Evolutionary conservation across 345 rosid species (phyloP).

Genomic region (Gossypium raimondii): DNA sequence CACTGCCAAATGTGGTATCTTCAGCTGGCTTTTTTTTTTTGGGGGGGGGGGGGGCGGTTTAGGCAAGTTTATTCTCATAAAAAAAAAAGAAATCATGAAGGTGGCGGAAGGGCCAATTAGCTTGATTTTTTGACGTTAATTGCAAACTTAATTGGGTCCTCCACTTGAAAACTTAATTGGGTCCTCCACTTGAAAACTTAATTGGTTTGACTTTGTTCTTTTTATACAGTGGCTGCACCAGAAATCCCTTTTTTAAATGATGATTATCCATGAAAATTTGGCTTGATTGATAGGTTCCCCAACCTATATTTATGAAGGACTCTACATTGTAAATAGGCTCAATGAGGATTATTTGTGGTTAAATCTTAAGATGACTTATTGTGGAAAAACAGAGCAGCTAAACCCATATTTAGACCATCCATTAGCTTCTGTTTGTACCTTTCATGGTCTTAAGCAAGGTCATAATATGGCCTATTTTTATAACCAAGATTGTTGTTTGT

Average conservation of each 20-base stretch:
- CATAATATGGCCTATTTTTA: no score
- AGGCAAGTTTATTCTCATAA: no score
- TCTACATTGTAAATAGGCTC: neutral
- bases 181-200: neutral
- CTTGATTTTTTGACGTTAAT: neutral
- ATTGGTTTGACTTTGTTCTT: neutral
- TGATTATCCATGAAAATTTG: no score
- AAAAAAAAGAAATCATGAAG: no score
- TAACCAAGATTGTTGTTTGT: neutral
- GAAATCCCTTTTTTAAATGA: no score
- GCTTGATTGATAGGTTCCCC: neutral
- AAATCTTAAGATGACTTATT: neutral
- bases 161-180: neutral
- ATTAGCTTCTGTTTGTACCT: neutral
- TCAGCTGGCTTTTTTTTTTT: neutral
- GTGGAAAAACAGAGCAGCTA: neutral
- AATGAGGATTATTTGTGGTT: neutral
- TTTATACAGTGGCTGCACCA: no score
- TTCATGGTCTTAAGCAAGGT: neutral
- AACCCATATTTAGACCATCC: neutral
- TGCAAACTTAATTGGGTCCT: neutral
- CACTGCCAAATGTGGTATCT: neutral
- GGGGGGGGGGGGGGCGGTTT: no score
- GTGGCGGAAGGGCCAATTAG: neutral
- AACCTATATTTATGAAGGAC: neutral